These are phyloP conservation scores for Pichia sp. DNA, from an alignment of 1,139 yeast genomes.

Conservation along the genomic window DNA sequence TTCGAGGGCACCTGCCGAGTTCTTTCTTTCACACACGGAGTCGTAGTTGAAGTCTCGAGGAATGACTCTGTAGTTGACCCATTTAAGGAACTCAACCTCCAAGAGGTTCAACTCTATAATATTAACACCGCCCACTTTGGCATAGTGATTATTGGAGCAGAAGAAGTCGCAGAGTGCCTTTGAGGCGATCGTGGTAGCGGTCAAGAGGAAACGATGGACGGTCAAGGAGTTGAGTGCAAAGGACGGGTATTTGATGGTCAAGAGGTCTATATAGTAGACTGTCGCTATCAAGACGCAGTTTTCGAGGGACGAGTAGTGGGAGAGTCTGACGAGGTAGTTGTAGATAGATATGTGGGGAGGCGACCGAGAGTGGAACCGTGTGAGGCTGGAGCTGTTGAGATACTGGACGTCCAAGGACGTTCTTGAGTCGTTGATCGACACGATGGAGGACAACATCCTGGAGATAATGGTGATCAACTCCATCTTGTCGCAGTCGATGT, in stretches of 20 bases:
- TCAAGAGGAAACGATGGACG: conserved; percentile 83
- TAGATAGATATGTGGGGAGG: conserved; percentile 84
- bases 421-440: conserved; percentile 28
- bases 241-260: conserved; percentile 71
- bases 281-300: conserved; percentile 76
- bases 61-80: conserved; percentile 74
- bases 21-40: conserved; percentile 22
- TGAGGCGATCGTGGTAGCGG: conserved; percentile 88
- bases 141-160: conserved; percentile 90
- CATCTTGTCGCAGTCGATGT: conserved; percentile 62
- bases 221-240: conserved; percentile 88
- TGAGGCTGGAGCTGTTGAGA: conserved; percentile 41
- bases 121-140: conserved; percentile 93
- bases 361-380: conserved; percentile 88
- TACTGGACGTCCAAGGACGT: conserved; percentile 22
- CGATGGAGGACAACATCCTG: conserved; percentile 61
- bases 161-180: conserved; percentile 93
- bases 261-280: conserved; percentile 81
- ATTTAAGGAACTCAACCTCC: conserved; percentile 78
- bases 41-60: conserved; percentile 44
- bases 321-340: conserved; percentile 70
- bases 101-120: conserved; percentile 78
- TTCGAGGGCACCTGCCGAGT: conserved; percentile 26
- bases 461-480: conserved; percentile 70
- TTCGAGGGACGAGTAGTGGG: conserved; percentile 81